phyloP scores from a whole-genome alignment of 2,329 filamentous ascomycete genomes.

The Xenoacremonium recifei region DNA sequence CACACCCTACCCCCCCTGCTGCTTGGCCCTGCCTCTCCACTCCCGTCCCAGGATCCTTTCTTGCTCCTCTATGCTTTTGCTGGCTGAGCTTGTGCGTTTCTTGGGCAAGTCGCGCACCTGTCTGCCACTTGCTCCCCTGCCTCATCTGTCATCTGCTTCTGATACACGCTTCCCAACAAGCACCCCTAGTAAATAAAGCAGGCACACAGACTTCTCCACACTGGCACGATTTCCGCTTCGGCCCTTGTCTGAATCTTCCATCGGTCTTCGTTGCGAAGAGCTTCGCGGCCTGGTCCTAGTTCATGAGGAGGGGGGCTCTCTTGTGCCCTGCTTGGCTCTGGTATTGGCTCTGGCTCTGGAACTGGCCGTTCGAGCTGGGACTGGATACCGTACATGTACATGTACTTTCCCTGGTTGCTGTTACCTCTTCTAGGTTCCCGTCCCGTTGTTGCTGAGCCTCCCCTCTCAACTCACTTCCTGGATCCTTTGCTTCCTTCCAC shows the following conservation, averaged over 20 bases:
- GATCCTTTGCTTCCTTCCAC: not conserved
- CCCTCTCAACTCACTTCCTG: not conserved
- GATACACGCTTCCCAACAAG: conserved; percentile 37
- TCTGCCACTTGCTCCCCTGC: conserved; percentile 9
- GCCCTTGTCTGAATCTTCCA: conserved; percentile 19
- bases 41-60: not conserved
- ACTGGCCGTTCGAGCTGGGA: not conserved
- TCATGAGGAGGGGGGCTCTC: no score
- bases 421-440: not conserved
- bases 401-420: no score
- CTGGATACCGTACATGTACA: not conserved
- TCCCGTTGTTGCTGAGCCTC: not conserved
- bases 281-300: conserved; percentile 15
- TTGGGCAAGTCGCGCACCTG: not conserved
- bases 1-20: not conserved
- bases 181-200: conserved; percentile 41
- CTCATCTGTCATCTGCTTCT: conserved; percentile 36
- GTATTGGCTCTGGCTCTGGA: not conserved
- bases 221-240: conserved; percentile 21
- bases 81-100: not conserved
- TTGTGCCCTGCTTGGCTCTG: conserved; percentile 11
- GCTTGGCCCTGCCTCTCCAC: not conserved
- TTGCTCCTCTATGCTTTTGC: not conserved
- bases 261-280: conserved; percentile 8
- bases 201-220: conserved; percentile 42